Base-by-base conservation (phyloP, 2,329 filamentous ascomycete genomes). In the Pseudogymnoascus sp. region DNA sequence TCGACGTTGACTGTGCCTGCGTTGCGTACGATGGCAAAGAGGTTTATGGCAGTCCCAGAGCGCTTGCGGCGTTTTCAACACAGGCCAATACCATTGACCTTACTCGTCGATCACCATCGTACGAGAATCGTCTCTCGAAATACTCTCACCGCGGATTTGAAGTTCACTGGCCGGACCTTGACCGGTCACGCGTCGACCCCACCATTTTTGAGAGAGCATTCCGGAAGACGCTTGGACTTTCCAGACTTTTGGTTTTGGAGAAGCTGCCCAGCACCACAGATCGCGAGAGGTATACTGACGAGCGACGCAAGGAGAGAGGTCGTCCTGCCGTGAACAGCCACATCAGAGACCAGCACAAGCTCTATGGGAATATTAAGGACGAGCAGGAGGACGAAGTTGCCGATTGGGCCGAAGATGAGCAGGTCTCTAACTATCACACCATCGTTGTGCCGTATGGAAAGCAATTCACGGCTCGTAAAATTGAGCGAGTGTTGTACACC, bases 201-300 rank as follows among this genome's bases (percentile, higher is more conserved):
- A 95, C 89, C 19, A 91, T 95, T 56, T 95, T 89, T 63, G 90
- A 95, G 72, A 78, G 90, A 56, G 90, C 84, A 60, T 95, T 95
- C 66, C 79, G 79, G 57, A 79, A 88, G 37, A 91, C 88, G 0
- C 77, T 89, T 21, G 90, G 90, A 1, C 79, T 95, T 18, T 89
- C 90, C 23, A 80, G 90, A 48, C 78, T 95, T 1, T 77, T 95
- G 5, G 85, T 95, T 5, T 76, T 95, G 0, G 90, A 95, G 70
- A 84, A 86, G 45, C 77, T 95, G 1, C 90, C 90, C 0, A 88
- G 82, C 2, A 77, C 79, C 2, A 75, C 74, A 9, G 85, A 89
- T 37, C 79, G 90, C 59, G 88, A 92, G 5, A 69, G 75, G 0
- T 95, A 94, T 65, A 77, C 88, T 57, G 80, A 83, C 62, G 83